A percentile compares a stretch with the other conserved stretches of the same genome.
Evolutionary conservation across 371 early-diverging fungal species (phyloP).

Genomic region (Syncephalastrum monosporum): DNA sequence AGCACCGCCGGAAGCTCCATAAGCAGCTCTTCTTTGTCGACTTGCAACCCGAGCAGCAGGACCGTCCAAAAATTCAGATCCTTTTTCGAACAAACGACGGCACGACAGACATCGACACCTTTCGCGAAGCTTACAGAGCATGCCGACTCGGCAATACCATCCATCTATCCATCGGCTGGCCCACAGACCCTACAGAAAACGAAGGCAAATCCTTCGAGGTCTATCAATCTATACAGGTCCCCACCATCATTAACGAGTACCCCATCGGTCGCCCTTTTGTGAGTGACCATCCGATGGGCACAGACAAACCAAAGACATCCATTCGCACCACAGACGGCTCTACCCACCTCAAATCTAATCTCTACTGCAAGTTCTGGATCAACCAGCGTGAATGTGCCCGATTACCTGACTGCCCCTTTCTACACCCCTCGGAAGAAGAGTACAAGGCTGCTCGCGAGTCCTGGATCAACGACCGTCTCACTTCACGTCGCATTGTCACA

Average conservation of each 20-base stretch:
- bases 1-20: slow-evolving; percentile 45
- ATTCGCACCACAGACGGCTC: slow-evolving; percentile 16
- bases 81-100: slow-evolving; percentile 52
- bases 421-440: slow-evolving; percentile 41
- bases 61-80: slow-evolving; percentile 35
- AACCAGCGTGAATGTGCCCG: slow-evolving; percentile 50
- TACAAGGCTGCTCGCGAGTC: slow-evolving; percentile 22
- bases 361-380: slow-evolving; percentile 58
- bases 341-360: slow-evolving; percentile 15
- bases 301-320: slow-evolving; percentile 17
- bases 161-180: slow-evolving; percentile 27
- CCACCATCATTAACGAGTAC: slow-evolving; percentile 33
- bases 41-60: slow-evolving; percentile 23
- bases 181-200: slow-evolving; percentile 34
- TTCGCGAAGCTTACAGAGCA: slow-evolving; percentile 31
- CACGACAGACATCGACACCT: slow-evolving; percentile 16
- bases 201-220: slow-evolving; percentile 30
- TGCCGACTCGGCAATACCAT: slow-evolving; percentile 39
- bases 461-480: slow-evolving; percentile 48
- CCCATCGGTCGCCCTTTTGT: slow-evolving; percentile 26
- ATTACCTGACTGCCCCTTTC: slow-evolving; percentile 38
- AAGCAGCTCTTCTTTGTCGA: slow-evolving; percentile 54
- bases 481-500: slow-evolving; percentile 27
- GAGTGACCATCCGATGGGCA: slow-evolving; percentile 45
- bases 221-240: slow-evolving; percentile 40